Percentiles rank a stretch among this genome's conserved stretches.
Conservation (phyloP, 768 basidiomycete genomes). For the Auricularia sp. region DNA sequence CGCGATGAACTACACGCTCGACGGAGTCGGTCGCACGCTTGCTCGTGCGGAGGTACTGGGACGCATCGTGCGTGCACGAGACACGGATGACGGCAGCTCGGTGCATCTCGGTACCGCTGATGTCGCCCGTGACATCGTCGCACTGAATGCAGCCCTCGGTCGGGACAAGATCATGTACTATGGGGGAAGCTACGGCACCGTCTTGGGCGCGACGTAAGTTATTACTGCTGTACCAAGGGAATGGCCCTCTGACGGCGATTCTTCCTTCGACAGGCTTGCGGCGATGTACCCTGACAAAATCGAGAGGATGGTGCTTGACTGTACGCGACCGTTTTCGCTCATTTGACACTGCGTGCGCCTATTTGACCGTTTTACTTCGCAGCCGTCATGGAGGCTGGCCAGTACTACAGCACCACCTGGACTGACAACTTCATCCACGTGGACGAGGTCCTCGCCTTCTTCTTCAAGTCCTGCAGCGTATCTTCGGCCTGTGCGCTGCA, state of each 20-base stretch:
- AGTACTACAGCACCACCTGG: conserved; percentile 30
- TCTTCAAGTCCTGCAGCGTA: conserved; percentile 28
- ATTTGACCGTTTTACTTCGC: background rate
- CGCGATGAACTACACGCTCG: background rate
- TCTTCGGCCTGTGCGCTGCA: conserved; percentile 30
- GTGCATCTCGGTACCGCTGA: conserved; percentile 12
- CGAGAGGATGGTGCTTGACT: background rate
- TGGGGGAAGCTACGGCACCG: conserved; percentile 23
- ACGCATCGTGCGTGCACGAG: background rate
- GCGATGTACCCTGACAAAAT: background rate
- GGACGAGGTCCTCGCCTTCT: conserved; percentile 25
- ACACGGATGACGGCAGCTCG: background rate
- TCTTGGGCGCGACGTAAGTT: conserved; percentile 23
- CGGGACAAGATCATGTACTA: conserved; percentile 18
- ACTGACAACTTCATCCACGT: conserved; percentile 29
- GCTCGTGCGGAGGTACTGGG: background rate
- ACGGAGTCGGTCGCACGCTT: background rate
- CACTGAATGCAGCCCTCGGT: conserved; percentile 11
- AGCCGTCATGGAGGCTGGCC: conserved; percentile 32
- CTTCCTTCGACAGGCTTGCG: background rate
- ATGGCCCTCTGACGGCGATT: background rate
- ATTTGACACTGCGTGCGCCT: background rate
- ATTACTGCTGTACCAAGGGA: conserved; percentile 19
- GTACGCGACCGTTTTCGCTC: background rate
- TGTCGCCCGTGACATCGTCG: conserved; percentile 14